A percentile compares a stretch with the other conserved stretches of the same genome.
Conservation (phyloP, 192 early-diverging fungal genomes). For the Coemansia sp. region DNA sequence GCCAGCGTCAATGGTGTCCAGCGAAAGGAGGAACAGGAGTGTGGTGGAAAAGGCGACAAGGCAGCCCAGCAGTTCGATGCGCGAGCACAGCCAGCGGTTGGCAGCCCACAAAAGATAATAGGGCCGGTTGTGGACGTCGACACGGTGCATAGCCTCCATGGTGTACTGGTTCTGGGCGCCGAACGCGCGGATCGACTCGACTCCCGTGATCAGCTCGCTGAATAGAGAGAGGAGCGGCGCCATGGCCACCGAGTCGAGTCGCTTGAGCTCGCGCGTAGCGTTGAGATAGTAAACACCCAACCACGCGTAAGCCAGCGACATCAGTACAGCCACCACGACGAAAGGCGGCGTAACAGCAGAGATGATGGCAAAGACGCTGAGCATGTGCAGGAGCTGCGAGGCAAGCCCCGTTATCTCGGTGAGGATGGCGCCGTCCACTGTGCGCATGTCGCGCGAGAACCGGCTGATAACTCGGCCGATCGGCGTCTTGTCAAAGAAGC, state of each 20-base stretch:
- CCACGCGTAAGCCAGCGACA: conserved; percentile 57
- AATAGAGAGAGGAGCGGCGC: conserved; percentile 80
- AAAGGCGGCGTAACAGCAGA: conserved; percentile 71
- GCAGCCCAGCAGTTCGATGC: conserved; percentile 76
- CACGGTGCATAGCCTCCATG: conserved; percentile 58
- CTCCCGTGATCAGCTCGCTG: conserved; percentile 73
- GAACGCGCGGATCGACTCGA: conserved; percentile 83
- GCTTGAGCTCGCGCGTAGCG: conserved; percentile 84
- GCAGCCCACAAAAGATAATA: conserved; percentile 84
- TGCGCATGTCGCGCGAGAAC: conserved; percentile 83
- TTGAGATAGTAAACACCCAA: conserved; percentile 74
- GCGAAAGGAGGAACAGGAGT: conserved; percentile 58
- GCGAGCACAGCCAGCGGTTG: conserved; percentile 87
- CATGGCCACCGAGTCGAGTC: conserved; percentile 74
- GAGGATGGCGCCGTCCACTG: conserved; percentile 70
- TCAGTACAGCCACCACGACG: conserved; percentile 62
- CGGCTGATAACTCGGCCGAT: conserved; percentile 85
- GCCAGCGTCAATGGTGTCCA: conserved; percentile 72
- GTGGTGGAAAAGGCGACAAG: conserved; percentile 73
- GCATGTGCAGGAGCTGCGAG: conserved; percentile 53
- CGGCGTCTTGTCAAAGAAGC: conserved; percentile 91
- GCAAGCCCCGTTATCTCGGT: conserved; percentile 55
- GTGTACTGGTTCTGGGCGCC: conserved; percentile 74
- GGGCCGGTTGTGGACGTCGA: conserved; percentile 80
- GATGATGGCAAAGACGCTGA: conserved; percentile 62